Evolutionary conservation across 805 yeast species (phyloP).

Genomic region (Brettanomyces nanus): DNA sequence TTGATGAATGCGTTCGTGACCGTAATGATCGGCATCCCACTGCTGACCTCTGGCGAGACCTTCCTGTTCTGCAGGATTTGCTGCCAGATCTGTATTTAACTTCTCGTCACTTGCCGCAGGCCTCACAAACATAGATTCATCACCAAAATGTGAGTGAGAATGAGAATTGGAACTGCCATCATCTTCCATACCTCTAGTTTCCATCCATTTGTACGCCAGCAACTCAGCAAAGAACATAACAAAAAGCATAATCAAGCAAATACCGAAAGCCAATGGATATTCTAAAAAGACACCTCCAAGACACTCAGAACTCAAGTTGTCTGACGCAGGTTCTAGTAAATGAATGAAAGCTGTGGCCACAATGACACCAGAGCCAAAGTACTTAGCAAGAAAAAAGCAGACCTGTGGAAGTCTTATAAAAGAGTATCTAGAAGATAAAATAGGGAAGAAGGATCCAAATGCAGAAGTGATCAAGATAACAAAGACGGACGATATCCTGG

Average conservation of each 20-base stretch:
- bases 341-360: constrained; percentile 78
- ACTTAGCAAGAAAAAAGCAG: constrained; percentile 62
- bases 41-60: constrained; percentile 11
- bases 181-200: constrained; percentile 19
- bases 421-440: constrained; percentile 51
- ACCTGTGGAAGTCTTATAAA: constrained; percentile 49
- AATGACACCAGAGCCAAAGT: constrained; percentile 80
- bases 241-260: constrained; percentile 42
- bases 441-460: constrained; percentile 55
- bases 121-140: constrained; percentile 18
- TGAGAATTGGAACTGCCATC: constrained; percentile 28
- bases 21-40: constrained; percentile 25
- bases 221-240: constrained; percentile 45
- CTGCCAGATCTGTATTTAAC: constrained; percentile 25
- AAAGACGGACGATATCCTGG: constrained; percentile 54
- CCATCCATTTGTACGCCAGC: constrained; percentile 39
- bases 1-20: constrained; percentile 34
- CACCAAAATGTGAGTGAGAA: constrained; percentile 51
- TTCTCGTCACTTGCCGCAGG: constrained; percentile 7
- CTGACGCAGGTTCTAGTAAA: constrained; percentile 60
- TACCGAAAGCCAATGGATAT: constrained; percentile 50
- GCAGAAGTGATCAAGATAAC: constrained; percentile 51
- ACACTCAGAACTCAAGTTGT: constrained; percentile 47
- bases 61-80: constrained; percentile 29
- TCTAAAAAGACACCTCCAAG: constrained; percentile 48